Base-by-base conservation (phyloP, 495 filamentous ascomycete species). In the Clohesyomyces aquaticus region DNA sequence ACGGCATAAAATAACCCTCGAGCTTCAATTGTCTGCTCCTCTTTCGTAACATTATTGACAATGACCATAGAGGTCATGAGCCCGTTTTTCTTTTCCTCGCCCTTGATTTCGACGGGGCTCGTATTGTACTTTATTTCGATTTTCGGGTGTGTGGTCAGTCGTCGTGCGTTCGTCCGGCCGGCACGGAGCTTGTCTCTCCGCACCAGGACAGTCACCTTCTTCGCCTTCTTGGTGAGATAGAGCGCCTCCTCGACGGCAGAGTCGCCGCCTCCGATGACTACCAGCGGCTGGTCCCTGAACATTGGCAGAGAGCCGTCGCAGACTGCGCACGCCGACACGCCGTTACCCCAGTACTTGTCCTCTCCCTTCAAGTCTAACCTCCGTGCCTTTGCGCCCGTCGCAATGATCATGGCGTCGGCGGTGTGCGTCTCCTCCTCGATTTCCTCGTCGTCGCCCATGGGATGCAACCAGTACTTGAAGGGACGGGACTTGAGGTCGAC, bases 281-380 rank as follows among this genome's bases (percentile, higher is more conserved):
- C 88, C 27, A 99, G 82, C 18, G 89, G 93, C 82, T 96, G 96
- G 74, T 96, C 90, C 61, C 92, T 83, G 85, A 96, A 99, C 72
- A 99, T 98, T 21, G 94, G 94, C 28, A 98, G 90, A 50, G 93
- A 93, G 59, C 94, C 94, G 72, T 99, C 94, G 79, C 94, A 99
- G 48, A 99, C 94, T 42, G 94, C 94, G 73, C 94, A 99, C 52
- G 94, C 94, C 58, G 87, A 91, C 73, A 99, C 93, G 65, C 94
- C 94, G 71, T 88, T 92, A 78, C 96, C 93, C 94, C 95, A 98
- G 81, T 90, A 98, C 68, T 84, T 87, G 50, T 93, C 88, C 79
- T 98, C 94, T 26, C 94, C 94, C n/a, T 86, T 81, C 10, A 99
- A 83, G 71, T 87, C 79, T 23, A 98, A 77, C 58, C 95, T 81